Conservation (phyloP, 768 basidiomycete genomes). For the Kwoniella shandongensis region DNA sequence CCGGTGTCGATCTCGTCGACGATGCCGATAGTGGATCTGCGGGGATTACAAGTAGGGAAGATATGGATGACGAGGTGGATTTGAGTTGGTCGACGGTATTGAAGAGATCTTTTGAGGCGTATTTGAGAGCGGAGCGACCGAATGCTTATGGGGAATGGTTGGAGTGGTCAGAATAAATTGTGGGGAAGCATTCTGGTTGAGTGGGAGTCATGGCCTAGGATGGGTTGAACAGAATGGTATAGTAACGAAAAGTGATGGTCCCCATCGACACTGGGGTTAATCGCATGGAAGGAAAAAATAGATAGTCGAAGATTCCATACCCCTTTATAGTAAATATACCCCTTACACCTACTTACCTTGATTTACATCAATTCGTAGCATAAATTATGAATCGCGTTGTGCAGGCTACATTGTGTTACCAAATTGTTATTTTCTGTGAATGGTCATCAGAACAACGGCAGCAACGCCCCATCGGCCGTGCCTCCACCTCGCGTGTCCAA, state of each 20-base stretch:
- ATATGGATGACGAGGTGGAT: slow-evolving; percentile 51
- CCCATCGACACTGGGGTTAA: background rate
- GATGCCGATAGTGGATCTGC: slow-evolving; percentile 22
- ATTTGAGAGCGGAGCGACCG: slow-evolving; percentile 82
- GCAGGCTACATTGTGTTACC: no score
- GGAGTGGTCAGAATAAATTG: slow-evolving; percentile 53
- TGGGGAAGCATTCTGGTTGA: no score
- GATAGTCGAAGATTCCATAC: background rate
- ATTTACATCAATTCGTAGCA: no score
- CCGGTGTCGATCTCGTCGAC: slow-evolving; percentile 8
- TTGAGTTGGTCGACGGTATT: slow-evolving; percentile 80
- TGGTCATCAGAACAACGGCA: no score
- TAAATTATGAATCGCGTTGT: no score
- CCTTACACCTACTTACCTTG: background rate
- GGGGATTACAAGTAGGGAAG: slow-evolving; percentile 18
- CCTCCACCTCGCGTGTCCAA: slow-evolving; percentile 5
- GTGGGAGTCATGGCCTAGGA: no score
- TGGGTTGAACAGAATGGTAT: background rate
- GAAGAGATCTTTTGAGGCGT: slow-evolving; percentile 93
- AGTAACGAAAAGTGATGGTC: background rate
- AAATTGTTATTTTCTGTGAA: no score
- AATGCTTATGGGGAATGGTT: slow-evolving; percentile 93
- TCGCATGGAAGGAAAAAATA: background rate
- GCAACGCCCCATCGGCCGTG: no score
- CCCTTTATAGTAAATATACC: background rate